Conservation (phyloP, 805 yeast species). For the Hanseniaspora thailandica region DNA sequence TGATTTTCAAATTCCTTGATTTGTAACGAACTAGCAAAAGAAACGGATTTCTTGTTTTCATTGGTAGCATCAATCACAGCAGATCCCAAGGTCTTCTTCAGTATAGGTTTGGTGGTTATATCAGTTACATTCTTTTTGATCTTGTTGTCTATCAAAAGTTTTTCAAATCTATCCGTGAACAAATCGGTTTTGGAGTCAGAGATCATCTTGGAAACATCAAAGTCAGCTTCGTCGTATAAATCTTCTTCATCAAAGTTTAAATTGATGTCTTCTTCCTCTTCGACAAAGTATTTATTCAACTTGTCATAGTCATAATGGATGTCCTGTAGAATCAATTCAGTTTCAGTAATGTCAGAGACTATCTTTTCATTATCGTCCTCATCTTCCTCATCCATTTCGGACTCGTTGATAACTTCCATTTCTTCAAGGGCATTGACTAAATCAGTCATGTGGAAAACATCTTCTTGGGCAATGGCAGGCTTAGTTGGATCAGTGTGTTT, state of each 20-base stretch:
- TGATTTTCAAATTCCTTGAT: conserved; percentile 27
- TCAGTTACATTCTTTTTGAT: not conserved
- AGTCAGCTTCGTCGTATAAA: conserved; percentile 17
- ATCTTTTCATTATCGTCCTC: not conserved
- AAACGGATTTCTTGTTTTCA: conserved; percentile 23
- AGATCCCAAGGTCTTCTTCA: conserved; percentile 3
- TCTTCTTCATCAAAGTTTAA: conserved; percentile 19
- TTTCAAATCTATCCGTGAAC: conserved; percentile 24
- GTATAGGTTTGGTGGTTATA: not conserved
- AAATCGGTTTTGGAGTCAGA: conserved; percentile 17
- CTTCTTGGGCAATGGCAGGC: conserved; percentile 20
- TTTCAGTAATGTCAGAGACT: not conserved
- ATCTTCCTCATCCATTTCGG: conserved; percentile 14
- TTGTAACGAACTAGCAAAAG: conserved; percentile 27
- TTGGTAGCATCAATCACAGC: not conserved
- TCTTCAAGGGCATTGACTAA: conserved; percentile 21
- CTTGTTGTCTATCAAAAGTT: conserved; percentile 17
- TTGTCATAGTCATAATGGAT: conserved; percentile 13
- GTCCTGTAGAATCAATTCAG: conserved; percentile 1
- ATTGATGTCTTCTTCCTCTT: conserved; percentile 16
- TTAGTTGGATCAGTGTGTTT: conserved; percentile 14
- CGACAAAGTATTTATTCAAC: conserved; percentile 8
- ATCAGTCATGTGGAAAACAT: conserved; percentile 26
- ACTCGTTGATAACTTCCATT: conserved; percentile 20
- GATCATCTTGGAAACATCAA: not conserved